phyloP scores from a whole-genome alignment of 768 basidiomycete species.

The Boletellus ananas region DNA sequence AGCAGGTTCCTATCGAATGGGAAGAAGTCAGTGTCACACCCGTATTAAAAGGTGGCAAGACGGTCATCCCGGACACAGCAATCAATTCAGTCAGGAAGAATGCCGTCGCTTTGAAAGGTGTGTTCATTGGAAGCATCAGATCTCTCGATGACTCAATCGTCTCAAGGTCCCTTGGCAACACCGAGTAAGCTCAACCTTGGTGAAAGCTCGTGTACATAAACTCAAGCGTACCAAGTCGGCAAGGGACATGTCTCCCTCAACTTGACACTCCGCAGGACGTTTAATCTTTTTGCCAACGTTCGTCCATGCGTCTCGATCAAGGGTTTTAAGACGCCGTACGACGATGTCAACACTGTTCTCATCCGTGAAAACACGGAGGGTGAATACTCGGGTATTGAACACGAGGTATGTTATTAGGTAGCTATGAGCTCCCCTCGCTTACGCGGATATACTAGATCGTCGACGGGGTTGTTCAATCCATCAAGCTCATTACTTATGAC shows the following conservation, averaged over 20 bases:
- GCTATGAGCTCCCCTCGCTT: slow-evolving; percentile 8
- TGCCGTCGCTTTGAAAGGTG: slow-evolving; percentile 96
- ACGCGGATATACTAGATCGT: slow-evolving; percentile 56
- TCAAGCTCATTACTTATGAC: slow-evolving; percentile 99
- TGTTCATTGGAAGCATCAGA: slow-evolving; percentile 12
- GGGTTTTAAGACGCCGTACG: slow-evolving; percentile 98
- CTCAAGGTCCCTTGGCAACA: slow-evolving; percentile 86
- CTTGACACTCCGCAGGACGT: slow-evolving; percentile 93
- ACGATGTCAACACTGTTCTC: slow-evolving; percentile 95
- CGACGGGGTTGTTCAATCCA: slow-evolving; percentile 98
- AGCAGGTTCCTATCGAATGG: slow-evolving; percentile 95
- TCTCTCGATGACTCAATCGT: slow-evolving; percentile 9
- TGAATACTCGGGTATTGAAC: slow-evolving; percentile 99
- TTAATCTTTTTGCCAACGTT: slow-evolving; percentile 98
- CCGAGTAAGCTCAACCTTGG: slow-evolving; percentile 64
- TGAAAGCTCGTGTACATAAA: slow-evolving; percentile 2
- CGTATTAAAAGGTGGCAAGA: slow-evolving; percentile 91
- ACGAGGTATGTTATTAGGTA: slow-evolving; percentile 61
- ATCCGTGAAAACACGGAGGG: slow-evolving; percentile 99
- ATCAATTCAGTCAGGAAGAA: slow-evolving; percentile 93
- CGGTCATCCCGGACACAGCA: slow-evolving; percentile 90
- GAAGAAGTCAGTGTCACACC: slow-evolving; percentile 98
- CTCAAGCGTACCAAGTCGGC: slow-evolving; percentile 60
- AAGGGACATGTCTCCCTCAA: slow-evolving; percentile 99
- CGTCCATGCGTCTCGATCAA: slow-evolving; percentile 93